phyloP scores from a whole-genome alignment of 2,329 filamentous ascomycete species.

The Trichophyton schoenleinii region DNA sequence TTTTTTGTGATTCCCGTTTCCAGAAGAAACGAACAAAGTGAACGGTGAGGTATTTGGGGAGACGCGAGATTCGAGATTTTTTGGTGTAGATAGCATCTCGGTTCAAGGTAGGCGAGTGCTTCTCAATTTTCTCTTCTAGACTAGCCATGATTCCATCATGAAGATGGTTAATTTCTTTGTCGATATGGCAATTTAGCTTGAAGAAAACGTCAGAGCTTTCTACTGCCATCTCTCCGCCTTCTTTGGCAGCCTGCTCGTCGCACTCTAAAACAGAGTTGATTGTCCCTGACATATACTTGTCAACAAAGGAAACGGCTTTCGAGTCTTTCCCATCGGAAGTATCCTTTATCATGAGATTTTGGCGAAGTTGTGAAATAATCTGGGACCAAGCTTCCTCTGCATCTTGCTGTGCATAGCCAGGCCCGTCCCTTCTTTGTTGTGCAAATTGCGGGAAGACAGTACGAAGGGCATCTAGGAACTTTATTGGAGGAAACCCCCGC shows the following conservation, averaged over 20 bases:
- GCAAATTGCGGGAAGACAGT: slow-evolving; percentile 81
- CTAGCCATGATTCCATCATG: slow-evolving; percentile 74
- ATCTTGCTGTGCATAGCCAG: slow-evolving; percentile 92
- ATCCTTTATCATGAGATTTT: slow-evolving; percentile 59
- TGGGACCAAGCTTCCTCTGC: slow-evolving; percentile 98
- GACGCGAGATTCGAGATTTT: slow-evolving; percentile 71
- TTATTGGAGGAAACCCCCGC: slow-evolving; percentile 67
- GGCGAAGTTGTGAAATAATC: slow-evolving; percentile 69
- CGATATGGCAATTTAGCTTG: slow-evolving; percentile 95
- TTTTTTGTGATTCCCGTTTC: slow-evolving; percentile 91
- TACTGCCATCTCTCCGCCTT: slow-evolving; percentile 58
- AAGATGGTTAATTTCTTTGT: slow-evolving; percentile 72
- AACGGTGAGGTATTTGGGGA: slow-evolving; percentile 90
- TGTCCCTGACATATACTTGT: slow-evolving; percentile 77
- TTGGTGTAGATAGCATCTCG: slow-evolving; percentile 80
- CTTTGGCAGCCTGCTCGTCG: slow-evolving; percentile 65
- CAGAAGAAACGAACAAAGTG: slow-evolving; percentile 98
- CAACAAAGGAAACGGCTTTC: slow-evolving; percentile 59
- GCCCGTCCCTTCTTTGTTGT: slow-evolving; percentile 67
- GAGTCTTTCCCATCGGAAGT: slow-evolving; percentile 24
- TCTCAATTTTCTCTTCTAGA: slow-evolving; percentile 80
- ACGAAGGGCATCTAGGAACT: slow-evolving; percentile 71
- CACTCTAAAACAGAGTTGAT: slow-evolving; percentile 70
- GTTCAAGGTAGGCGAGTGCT: slow-evolving; percentile 64
- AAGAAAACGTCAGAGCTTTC: slow-evolving; percentile 63